These are phyloP conservation scores for Globisporangium paddicum DNA, from an alignment of 352 stramenopile genomes.

Conservation along the genomic window DNA sequence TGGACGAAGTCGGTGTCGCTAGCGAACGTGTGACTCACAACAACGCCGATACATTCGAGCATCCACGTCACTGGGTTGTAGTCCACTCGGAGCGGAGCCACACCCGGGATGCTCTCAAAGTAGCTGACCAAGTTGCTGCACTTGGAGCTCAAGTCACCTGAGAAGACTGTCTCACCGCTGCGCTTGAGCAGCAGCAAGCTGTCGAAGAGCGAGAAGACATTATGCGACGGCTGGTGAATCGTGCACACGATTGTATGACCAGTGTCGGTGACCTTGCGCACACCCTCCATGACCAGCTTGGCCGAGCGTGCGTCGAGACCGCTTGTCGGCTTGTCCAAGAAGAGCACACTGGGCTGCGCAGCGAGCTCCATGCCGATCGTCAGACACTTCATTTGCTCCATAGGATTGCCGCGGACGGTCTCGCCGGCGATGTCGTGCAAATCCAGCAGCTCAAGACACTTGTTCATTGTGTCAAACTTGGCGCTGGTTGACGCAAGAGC, in stretches of 20 bases:
- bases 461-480: conserved; percentile 22
- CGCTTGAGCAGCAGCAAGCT: conserved; percentile 62
- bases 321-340: conserved; percentile 77
- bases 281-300: too few relatives aligned
- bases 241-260: conserved; percentile 84
- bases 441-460: conserved; percentile 74
- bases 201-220: conserved; percentile 86
- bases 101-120: not conserved
- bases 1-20: conserved; percentile 34
- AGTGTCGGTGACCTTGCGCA: conserved; percentile 58
- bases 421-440: conserved; percentile 35
- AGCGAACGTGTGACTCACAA: conserved; percentile 11
- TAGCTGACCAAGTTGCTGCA: not conserved
- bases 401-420: conserved; percentile 15
- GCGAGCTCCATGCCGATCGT: conserved; percentile 62
- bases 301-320: too few relatives aligned
- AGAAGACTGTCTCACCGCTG: conserved; percentile 29
- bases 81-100: conserved; percentile 3
- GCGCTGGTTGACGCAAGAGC: not conserved
- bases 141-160: conserved; percentile 5
- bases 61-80: conserved; percentile 34
- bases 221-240: conserved; percentile 86
- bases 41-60: conserved; percentile 21
- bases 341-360: conserved; percentile 75
- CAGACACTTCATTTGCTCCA: conserved; percentile 45